These are phyloP conservation scores for Kewa caespitosa DNA, from an alignment of 179 eudicot species.

Conservation along the genomic window DNA sequence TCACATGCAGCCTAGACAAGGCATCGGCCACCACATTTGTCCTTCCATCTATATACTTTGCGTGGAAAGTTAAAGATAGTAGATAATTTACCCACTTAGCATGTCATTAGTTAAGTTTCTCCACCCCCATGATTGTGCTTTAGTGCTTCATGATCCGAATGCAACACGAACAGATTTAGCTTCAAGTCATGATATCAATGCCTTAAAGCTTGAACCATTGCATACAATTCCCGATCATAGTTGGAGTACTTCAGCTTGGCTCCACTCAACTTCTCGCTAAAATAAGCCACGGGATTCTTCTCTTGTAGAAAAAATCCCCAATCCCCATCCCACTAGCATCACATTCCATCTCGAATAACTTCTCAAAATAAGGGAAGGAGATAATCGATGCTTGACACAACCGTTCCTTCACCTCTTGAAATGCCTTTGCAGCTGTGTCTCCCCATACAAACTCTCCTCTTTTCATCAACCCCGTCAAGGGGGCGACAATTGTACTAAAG, in stretches of 20 bases:
- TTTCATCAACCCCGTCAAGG: no score
- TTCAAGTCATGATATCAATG: slow-evolving; percentile 10
- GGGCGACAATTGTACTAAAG: no score
- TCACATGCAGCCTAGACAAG: no score
- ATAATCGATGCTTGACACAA: slow-evolving; percentile 6
- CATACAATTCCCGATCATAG: slow-evolving; percentile 25
- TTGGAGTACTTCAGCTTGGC: slow-evolving; percentile 12
- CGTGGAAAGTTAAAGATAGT: no score
- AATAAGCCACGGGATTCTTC: slow-evolving; percentile 7
- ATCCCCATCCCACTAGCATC: slow-evolving; percentile 20
- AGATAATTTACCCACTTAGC: no score
- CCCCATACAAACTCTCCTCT: no score
- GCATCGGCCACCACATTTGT: no score
- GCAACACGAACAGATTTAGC: slow-evolving; percentile 17
- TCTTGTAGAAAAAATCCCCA: slow-evolving; percentile 12
- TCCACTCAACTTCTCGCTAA: slow-evolving; percentile 14
- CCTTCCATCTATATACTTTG: no score
- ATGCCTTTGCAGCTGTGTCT: no score
- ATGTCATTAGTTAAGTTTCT: no score
- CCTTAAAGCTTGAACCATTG: slow-evolving; percentile 10
- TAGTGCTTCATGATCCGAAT: slow-evolving; percentile 17
- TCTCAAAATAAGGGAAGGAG: neutral
- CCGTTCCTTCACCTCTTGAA: neutral
- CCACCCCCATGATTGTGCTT: no score
- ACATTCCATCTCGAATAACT: slow-evolving; percentile 17